These are phyloP conservation scores for Globisporangium mamillatum DNA, from an alignment of 352 stramenopile genomes.

Conservation along the genomic window DNA sequence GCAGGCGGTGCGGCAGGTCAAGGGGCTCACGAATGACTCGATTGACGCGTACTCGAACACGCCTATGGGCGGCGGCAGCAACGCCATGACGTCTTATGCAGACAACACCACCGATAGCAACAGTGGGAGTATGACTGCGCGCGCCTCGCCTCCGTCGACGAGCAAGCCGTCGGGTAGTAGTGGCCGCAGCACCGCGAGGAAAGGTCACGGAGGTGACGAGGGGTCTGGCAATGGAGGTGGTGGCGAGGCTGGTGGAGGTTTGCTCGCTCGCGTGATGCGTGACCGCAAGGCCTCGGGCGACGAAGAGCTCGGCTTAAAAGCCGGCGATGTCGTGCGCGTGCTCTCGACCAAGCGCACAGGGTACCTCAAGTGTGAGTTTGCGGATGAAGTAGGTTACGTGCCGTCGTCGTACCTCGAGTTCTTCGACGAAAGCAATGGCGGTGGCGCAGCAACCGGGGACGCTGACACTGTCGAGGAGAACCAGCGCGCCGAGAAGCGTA, in stretches of 20 bases:
- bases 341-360: constrained; percentile 77
- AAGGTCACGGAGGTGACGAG: constrained; percentile 21
- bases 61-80: constrained; percentile 25
- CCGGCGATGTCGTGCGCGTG: constrained; percentile 68
- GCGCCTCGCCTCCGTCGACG: constrained; percentile 22
- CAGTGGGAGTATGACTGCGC: constrained; percentile 19
- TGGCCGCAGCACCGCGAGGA: constrained; percentile 20
- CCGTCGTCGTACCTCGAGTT: constrained; percentile 86
- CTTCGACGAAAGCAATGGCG: constrained; percentile 33
- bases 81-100: constrained; percentile 34
- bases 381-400: constrained; percentile 69
- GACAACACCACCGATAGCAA: constrained; percentile 43
- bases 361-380: constrained; percentile 81
- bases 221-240: neutral
- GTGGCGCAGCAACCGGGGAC: constrained; percentile 4
- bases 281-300: constrained; percentile 76
- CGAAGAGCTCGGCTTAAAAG: constrained; percentile 63
- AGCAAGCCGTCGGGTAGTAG: constrained; percentile 18
- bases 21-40: constrained; percentile 81
- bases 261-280: constrained; percentile 57
- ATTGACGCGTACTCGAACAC: constrained; percentile 85
- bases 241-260: neutral
- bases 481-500: constrained; percentile 40
- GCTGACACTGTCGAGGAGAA: constrained; percentile 27
- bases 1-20: constrained; percentile 75